Conservation (phyloP, 2,329 filamentous ascomycete species). For the Fusarium duplospermum region DNA sequence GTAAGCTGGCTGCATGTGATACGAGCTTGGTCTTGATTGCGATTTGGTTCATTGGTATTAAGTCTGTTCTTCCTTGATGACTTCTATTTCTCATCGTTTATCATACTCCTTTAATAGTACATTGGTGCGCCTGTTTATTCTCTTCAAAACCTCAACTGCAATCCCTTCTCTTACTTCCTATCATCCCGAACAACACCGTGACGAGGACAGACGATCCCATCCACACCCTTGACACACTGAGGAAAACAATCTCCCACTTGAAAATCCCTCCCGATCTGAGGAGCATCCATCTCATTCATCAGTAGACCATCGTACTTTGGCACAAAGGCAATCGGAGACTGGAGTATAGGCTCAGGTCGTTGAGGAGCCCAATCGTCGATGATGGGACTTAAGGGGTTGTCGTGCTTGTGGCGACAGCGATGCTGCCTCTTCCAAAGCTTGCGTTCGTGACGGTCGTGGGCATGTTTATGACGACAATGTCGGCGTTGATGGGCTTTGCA, state of each 20-base stretch:
- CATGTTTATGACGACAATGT: constrained; percentile 9
- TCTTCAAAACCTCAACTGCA: not conserved
- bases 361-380: not conserved
- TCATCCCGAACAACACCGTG: not conserved
- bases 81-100: not conserved
- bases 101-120: not conserved
- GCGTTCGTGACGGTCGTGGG: not conserved
- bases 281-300: constrained; percentile 41
- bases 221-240: not conserved
- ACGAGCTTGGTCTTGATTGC: not conserved
- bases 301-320: not conserved
- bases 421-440: not conserved
- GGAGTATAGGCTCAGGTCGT: constrained; percentile 7
- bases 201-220: not conserved
- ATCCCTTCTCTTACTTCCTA: not conserved
- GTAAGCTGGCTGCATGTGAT: not conserved
- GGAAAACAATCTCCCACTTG: not conserved
- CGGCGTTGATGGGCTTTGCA: not conserved
- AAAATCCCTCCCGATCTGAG: constrained; percentile 26
- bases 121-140: not conserved
- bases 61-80: not conserved
- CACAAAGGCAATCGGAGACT: not conserved
- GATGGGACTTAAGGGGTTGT: not conserved
- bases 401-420: not conserved
- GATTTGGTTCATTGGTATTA: not conserved